Conservation (phyloP, 2,329 filamentous ascomycete genomes). For the Chaetothyriales sp. region DNA sequence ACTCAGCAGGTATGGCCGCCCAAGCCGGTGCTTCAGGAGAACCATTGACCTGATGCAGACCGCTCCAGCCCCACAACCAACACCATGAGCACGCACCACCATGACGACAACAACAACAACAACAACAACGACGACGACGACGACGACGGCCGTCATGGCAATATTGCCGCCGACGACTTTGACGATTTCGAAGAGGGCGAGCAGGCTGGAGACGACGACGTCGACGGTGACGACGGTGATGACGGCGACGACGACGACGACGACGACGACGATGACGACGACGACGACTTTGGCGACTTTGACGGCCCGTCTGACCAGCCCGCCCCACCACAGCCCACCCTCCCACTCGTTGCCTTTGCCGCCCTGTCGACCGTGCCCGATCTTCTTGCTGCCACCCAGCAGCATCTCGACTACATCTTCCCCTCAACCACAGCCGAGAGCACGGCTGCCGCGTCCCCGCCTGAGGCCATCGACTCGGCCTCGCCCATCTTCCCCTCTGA, state of each 20-base stretch:
- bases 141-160: background rate
- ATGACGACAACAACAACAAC: no score
- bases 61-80: constrained; percentile 32
- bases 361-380: constrained; percentile 35
- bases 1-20: constrained; percentile 41
- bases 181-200: constrained; percentile 41
- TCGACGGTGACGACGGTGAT: constrained; percentile 42
- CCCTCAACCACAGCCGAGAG: constrained; percentile 25
- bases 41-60: constrained; percentile 49
- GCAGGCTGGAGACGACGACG: constrained; percentile 33
- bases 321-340: constrained; percentile 12
- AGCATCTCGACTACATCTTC: constrained; percentile 32
- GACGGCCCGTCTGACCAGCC: constrained; percentile 50
- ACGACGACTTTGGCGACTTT: constrained; percentile 50
- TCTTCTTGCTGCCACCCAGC: constrained; percentile 26
- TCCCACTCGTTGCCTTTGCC: constrained; percentile 38
- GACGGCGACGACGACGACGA: constrained; percentile 45
- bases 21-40: constrained; percentile 31
- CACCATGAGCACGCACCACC: background rate
- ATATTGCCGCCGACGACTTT: constrained; percentile 29
- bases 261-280: constrained; percentile 33
- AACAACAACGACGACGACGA: no score
- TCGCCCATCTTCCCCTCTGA: constrained; percentile 64
- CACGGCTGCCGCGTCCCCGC: constrained; percentile 22
- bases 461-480: constrained; percentile 30